phyloP scores from a whole-genome alignment of 2,329 filamentous ascomycete species.

The Penicillium glabrum region DNA sequence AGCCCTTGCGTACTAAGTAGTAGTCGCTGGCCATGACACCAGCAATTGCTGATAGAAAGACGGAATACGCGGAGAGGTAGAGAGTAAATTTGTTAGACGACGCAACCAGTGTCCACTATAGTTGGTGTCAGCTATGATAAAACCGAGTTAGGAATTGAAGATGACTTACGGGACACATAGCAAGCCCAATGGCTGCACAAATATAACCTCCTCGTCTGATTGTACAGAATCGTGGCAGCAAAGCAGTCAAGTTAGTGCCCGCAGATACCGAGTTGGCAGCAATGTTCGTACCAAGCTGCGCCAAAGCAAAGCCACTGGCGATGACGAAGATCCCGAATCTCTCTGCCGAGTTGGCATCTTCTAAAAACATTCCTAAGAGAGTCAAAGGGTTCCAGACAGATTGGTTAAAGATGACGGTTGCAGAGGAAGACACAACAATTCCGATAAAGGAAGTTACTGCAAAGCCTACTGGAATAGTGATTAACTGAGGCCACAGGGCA shows the following conservation, averaged over 20 bases:
- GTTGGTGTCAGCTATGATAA: not conserved
- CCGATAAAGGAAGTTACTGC: slow-evolving; percentile 13
- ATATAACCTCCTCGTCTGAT: slow-evolving; percentile 83
- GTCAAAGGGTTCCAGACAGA: slow-evolving; percentile 13
- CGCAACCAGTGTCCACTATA: slow-evolving; percentile 64
- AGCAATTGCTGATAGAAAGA: slow-evolving; percentile 84
- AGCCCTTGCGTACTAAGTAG: slow-evolving; percentile 77
- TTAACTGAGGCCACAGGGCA: slow-evolving; percentile 9
- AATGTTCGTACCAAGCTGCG: slow-evolving; percentile 80
- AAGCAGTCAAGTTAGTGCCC: slow-evolving; percentile 74
- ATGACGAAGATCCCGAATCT: slow-evolving; percentile 72
- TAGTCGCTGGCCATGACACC: slow-evolving; percentile 84
- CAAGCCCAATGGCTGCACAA: slow-evolving; percentile 72
- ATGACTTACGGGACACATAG: slow-evolving; percentile 69
- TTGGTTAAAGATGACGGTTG: slow-evolving; percentile 10
- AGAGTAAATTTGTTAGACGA: slow-evolving; percentile 78
- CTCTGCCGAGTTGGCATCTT: slow-evolving; percentile 10
- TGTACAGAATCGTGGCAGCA: slow-evolving; percentile 73
- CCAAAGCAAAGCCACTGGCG: slow-evolving; percentile 65
- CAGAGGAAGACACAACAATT: slow-evolving; percentile 13
- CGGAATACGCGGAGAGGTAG: slow-evolving; percentile 82
- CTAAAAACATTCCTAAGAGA: slow-evolving; percentile 9
- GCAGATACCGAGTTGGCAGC: slow-evolving; percentile 79
- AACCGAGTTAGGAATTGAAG: not conserved
- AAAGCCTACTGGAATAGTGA: slow-evolving; percentile 13